These are phyloP conservation scores for Coemansia interrupta DNA, from an alignment of 192 early-diverging fungal species.

Conservation along the genomic window DNA sequence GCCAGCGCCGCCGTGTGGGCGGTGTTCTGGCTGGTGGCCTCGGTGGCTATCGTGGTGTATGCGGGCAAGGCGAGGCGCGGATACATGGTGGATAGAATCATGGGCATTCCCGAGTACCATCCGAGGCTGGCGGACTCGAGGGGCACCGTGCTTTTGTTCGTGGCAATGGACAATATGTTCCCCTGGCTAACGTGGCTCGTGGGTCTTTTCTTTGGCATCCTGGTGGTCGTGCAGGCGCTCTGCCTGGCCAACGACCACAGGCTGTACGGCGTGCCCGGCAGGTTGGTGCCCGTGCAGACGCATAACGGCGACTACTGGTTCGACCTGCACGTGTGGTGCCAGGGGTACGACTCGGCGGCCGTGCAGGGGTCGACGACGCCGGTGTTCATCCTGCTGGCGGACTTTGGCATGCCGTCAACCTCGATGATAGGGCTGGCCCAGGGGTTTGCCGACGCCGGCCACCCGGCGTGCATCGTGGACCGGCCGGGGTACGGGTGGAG, in stretches of 20 bases:
- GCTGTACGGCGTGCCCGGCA: constrained; percentile 31
- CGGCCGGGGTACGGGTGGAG: constrained; percentile 57
- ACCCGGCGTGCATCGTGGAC: constrained; percentile 50
- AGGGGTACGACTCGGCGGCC: constrained; percentile 15
- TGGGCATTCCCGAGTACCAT: constrained; percentile 53
- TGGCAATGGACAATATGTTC: constrained; percentile 37
- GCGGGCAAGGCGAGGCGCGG: constrained; percentile 49
- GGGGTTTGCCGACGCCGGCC: constrained; percentile 34
- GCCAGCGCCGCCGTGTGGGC: constrained; percentile 37
- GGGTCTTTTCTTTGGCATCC: constrained; percentile 38
- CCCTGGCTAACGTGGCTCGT: constrained; percentile 36
- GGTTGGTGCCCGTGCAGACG: constrained; percentile 42
- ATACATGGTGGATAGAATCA: constrained; percentile 49
- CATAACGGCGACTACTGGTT: constrained; percentile 46
- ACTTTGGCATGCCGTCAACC: constrained; percentile 54
- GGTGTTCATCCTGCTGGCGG: constrained; percentile 47
- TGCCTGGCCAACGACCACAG: constrained; percentile 45
- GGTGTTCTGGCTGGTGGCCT: constrained; percentile 26
- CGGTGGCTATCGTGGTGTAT: constrained; percentile 27
- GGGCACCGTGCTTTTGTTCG: constrained; percentile 27
- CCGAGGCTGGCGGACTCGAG: constrained; percentile 37
- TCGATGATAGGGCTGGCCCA: constrained; percentile 44
- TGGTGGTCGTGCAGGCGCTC: constrained; percentile 49
- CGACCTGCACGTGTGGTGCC: constrained; percentile 51
- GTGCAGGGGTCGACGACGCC: constrained; percentile 15